Evolutionary conservation across 208 protist species (phyloP).

Genomic region (Trypanosoma congolense): DNA sequence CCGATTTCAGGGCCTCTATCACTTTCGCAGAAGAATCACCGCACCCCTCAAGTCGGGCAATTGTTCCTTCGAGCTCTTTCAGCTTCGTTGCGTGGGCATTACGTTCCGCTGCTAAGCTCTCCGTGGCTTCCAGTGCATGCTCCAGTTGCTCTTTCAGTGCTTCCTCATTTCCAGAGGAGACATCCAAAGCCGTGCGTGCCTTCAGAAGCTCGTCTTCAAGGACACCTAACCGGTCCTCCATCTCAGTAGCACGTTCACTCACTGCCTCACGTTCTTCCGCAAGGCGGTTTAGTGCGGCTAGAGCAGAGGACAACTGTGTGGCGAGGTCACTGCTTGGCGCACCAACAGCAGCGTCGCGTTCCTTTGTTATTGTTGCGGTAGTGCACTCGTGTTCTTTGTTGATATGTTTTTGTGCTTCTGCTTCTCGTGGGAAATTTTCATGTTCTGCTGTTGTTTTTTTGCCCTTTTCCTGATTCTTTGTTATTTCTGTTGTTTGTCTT

Average conservation of each 20-base stretch:
- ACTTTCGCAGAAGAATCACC: background rate
- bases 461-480: background rate
- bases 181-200: no score
- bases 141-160: slow-evolving; percentile 21
- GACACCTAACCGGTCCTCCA: background rate
- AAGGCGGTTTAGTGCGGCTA: slow-evolving; percentile 7
- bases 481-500: slow-evolving; percentile 10
- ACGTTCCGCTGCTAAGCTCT: slow-evolving; percentile 11
- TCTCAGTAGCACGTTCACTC: background rate
- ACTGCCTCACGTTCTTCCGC: slow-evolving; percentile 1
- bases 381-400: no score
- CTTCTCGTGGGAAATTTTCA: background rate
- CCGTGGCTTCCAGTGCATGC: slow-evolving; percentile 13
- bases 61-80: slow-evolving; percentile 3
- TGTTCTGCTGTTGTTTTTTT: no score
- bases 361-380: no score
- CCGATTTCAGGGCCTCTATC: slow-evolving; percentile 10
- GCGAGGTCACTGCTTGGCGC: background rate
- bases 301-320: background rate
- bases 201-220: no score
- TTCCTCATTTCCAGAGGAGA: no score
- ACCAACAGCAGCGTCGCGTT: slow-evolving; percentile 3
- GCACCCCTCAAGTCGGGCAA: slow-evolving; percentile 5
- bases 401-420: slow-evolving; percentile 19
- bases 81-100: slow-evolving; percentile 10